Base-by-base conservation (phyloP, 164 flowering plant genomes). In the Macadamia integrifolia region DNA sequence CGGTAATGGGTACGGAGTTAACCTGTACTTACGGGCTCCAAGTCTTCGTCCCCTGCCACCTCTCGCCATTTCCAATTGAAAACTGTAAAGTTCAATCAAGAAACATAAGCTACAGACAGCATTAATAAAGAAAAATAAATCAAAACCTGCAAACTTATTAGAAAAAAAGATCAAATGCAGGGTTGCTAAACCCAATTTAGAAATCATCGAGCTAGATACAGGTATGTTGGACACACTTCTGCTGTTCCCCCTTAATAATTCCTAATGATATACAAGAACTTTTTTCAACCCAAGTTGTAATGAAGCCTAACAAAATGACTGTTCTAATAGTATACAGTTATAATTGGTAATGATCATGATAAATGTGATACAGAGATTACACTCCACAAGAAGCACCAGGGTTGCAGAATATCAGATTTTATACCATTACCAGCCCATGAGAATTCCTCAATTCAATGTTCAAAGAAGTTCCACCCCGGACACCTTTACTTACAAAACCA, bases 41-140 rank as follows among this genome's bases (percentile, higher is more conserved):
- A 80, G 66, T 74, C 89, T 83, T 44, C 89, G 86, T 60, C 84
- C 85, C 69, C 79, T 84, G 75, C 80, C 74, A 60, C 84, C 85
- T 78, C 85, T 89, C 64, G 90, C 88, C 97, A 91, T 91, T 70
- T 77, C 69, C 74, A 81, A 75, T 13, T 44, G 48, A 62, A 59
- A 67, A 76, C 84, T 80, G 80, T 35, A 35, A 68, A 76, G 66
- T 59, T 9, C 56, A 68, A 31, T 12, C 44, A 60, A 49, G 1
- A 52, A 50, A 13, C 13, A 1, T 12, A 9, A 48, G n/a, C 3
- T 6, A 64, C 42, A 5, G 15, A 44, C 17, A 44, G 31, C 53
- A 29, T 12, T 3, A 3, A 17, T 15, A 23, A 40, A 6, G 64
- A 40, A 35, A 17, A 42, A 42, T 35, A 15, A 61, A 17, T 23